Evolutionary conservation across 352 stramenopile species (phyloP).

Genomic region (Phytopythium montanum): DNA sequence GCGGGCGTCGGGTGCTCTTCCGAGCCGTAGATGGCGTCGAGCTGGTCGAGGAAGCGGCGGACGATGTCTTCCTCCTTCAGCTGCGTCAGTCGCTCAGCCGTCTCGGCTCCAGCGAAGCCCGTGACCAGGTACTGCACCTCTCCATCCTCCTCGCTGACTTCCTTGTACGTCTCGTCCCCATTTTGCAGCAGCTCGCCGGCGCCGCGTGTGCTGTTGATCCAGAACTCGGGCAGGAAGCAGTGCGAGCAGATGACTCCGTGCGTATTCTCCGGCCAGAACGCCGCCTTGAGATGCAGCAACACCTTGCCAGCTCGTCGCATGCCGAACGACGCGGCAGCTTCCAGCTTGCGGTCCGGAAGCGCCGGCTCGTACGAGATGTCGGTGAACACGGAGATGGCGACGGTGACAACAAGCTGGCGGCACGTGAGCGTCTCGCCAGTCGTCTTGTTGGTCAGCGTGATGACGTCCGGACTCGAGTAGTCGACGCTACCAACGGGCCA

Average conservation of each 20-base stretch:
- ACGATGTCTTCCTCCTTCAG: conserved; percentile 54
- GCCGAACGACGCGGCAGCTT: conserved; percentile 58
- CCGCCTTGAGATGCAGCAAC: conserved; percentile 58
- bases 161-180: conserved; percentile 27
- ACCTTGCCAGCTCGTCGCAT: conserved; percentile 79
- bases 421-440: conserved; percentile 57
- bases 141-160: conserved; percentile 1
- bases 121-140: conserved; percentile 69
- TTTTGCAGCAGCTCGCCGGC: conserved; percentile 59
- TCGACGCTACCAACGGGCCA: conserved; percentile 60
- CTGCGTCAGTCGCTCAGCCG: conserved; percentile 46
- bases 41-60: conserved; percentile 57
- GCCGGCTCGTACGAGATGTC: conserved; percentile 67
- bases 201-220: conserved; percentile 70
- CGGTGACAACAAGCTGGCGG: conserved; percentile 60
- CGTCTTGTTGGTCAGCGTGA: conserved; percentile 50
- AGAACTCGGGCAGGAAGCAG: conserved; percentile 82
- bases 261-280: conserved; percentile 69
- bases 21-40: conserved; percentile 75
- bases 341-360: conserved; percentile 49
- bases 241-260: conserved; percentile 82
- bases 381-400: conserved; percentile 72
- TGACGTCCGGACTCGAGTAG: conserved; percentile 40
- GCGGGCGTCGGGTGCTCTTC: conserved; percentile 49
- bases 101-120: conserved; percentile 64